Evolutionary conservation across 805 yeast species (phyloP).

Genomic region (Zygotorulaspora florentina): DNA sequence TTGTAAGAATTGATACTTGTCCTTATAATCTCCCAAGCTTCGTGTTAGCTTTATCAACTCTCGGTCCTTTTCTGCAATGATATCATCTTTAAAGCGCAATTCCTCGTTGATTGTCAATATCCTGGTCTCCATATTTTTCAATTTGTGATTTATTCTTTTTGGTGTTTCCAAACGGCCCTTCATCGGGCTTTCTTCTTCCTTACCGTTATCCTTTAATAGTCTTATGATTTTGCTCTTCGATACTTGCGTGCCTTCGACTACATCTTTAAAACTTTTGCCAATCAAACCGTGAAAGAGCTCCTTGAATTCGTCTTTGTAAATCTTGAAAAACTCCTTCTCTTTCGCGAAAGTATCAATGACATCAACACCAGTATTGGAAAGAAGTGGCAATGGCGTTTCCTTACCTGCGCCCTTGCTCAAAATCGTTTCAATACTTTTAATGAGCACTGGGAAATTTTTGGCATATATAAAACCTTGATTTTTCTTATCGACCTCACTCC

Average conservation of each 20-base stretch:
- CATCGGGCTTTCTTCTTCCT: neutral
- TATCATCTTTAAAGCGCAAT: slow-evolving; percentile 18
- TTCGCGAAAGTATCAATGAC: slow-evolving; percentile 30
- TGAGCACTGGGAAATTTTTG: slow-evolving; percentile 25
- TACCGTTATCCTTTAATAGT: slow-evolving; percentile 1
- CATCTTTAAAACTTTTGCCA: slow-evolving; percentile 33
- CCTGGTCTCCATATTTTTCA: slow-evolving; percentile 13
- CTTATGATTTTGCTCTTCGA: slow-evolving; percentile 6
- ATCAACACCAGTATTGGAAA: slow-evolving; percentile 27
- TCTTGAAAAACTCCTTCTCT: slow-evolving; percentile 29
- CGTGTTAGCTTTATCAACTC: slow-evolving; percentile 19
- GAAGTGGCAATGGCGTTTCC: slow-evolving; percentile 13
- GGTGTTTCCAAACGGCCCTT: slow-evolving; percentile 7
- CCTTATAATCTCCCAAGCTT: slow-evolving; percentile 20
- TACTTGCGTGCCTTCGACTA: slow-evolving; percentile 19
- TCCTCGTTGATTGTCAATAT: slow-evolving; percentile 15
- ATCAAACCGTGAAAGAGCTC: slow-evolving; percentile 31
- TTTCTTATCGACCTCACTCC: slow-evolving; percentile 24
- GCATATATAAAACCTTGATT: slow-evolving; percentile 29
- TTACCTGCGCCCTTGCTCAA: slow-evolving; percentile 13
- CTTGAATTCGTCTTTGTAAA: slow-evolving; percentile 34
- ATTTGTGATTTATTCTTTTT: slow-evolving; percentile 2
- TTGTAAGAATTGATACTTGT: slow-evolving; percentile 27
- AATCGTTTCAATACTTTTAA: slow-evolving; percentile 18
- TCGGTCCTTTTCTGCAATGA: slow-evolving; percentile 20